Conservation (phyloP, 805 yeast genomes). For the Metschnikowia henanensis region DNA sequence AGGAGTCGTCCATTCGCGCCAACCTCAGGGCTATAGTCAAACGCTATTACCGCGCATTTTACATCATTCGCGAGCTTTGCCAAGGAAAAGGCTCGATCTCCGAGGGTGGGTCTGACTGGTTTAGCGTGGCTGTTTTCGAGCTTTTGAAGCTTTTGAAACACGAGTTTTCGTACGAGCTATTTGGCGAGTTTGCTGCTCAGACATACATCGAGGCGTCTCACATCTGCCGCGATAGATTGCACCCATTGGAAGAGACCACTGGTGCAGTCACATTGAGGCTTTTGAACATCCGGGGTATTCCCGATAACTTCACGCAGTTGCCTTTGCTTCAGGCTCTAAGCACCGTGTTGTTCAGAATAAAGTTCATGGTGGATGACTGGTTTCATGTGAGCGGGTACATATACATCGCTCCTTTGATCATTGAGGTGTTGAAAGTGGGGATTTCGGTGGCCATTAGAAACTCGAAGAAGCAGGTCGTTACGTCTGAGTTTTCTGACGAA, state of each 20-base stretch:
- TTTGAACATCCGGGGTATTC: slow-evolving; percentile 45
- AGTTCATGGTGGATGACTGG: slow-evolving; percentile 70
- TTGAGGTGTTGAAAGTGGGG: slow-evolving; percentile 66
- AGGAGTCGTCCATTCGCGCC: slow-evolving; percentile 59
- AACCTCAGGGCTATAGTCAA: slow-evolving; percentile 40
- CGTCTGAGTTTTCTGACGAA: slow-evolving; percentile 75
- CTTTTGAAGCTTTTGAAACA: slow-evolving; percentile 47
- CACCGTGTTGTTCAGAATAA: slow-evolving; percentile 72
- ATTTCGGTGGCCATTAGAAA: slow-evolving; percentile 53
- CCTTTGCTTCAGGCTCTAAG: slow-evolving; percentile 55
- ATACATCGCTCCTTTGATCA: slow-evolving; percentile 74
- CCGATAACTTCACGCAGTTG: slow-evolving; percentile 48
- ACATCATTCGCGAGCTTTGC: slow-evolving; percentile 55
- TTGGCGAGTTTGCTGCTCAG: slow-evolving; percentile 45
- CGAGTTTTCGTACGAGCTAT: slow-evolving; percentile 29
- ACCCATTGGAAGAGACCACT: slow-evolving; percentile 47
- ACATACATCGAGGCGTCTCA: slow-evolving; percentile 57
- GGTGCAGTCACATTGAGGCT: slow-evolving; percentile 74
- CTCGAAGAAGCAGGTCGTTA: slow-evolving; percentile 49
- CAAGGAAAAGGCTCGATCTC: slow-evolving; percentile 24
- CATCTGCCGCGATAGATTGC: slow-evolving; percentile 50
- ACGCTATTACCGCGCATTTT: slow-evolving; percentile 48
- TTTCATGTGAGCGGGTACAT: slow-evolving; percentile 68
- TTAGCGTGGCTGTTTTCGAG: slow-evolving; percentile 57
- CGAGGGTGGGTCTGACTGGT: slow-evolving; percentile 52